These are phyloP conservation scores for Lachnellula hyalina DNA, from an alignment of 2,329 filamentous ascomycete genomes.

Conservation along the genomic window DNA sequence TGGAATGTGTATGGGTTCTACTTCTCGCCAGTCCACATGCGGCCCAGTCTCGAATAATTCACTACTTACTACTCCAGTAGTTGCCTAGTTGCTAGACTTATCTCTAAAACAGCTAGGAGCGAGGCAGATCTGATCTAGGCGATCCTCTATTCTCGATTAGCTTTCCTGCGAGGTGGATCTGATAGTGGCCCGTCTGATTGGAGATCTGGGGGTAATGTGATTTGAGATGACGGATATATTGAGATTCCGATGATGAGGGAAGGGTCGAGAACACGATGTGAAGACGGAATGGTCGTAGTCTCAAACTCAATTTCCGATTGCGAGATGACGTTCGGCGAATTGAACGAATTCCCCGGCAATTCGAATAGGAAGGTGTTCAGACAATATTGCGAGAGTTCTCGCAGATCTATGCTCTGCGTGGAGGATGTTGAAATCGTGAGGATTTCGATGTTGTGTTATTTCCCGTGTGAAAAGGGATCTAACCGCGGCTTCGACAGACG, in stretches of 20 bases:
- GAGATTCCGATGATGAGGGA: constrained; percentile 13
- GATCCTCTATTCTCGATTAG: neutral
- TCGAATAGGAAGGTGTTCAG: neutral
- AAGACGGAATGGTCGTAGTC: neutral
- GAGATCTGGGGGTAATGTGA: neutral
- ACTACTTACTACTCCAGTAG: neutral
- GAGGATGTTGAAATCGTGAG: neutral
- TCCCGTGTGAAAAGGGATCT: neutral
- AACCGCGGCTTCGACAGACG: constrained; percentile 5
- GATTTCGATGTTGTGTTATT: neutral
- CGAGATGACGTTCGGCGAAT: constrained; percentile 8
- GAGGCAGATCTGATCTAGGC: neutral
- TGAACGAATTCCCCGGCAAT: neutral
- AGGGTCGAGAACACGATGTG: constrained; percentile 11
- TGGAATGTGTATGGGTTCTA: neutral
- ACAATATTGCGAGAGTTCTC: neutral
- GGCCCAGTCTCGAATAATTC: neutral
- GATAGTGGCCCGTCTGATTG: constrained; percentile 1
- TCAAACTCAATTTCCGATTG: constrained; percentile 17
- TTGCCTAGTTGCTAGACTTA: neutral
- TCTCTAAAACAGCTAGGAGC: neutral
- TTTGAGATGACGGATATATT: constrained; percentile 7
- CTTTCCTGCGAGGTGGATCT: neutral
- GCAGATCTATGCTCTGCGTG: constrained; percentile 8
- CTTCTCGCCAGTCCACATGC: neutral